Percentiles rank a stretch among this genome's conserved stretches.
phyloP scores from a whole-genome alignment of 495 filamentous ascomycete species.

The Gamarada debralockiae region DNA sequence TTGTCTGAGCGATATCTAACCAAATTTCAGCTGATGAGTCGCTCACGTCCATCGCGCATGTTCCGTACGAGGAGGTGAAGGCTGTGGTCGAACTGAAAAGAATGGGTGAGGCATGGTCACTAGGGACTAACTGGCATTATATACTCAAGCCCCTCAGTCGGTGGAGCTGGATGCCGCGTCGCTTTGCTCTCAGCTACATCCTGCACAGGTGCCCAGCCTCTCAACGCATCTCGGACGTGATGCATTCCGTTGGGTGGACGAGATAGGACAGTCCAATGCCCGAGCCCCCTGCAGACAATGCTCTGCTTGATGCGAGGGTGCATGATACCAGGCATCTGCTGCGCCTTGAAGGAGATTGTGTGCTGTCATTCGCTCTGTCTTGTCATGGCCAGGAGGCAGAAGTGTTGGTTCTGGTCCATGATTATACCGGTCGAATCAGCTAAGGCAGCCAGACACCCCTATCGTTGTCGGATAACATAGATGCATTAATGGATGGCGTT shows the following conservation, averaged over 20 bases:
- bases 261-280: constrained; percentile 10
- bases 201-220: no score
- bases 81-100: neutral
- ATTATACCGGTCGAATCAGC: no score
- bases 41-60: constrained; percentile 9
- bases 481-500: constrained; percentile 11
- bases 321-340: constrained; percentile 15
- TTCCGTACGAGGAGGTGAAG: constrained; percentile 5
- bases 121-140: constrained; percentile 1
- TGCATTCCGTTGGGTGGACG: constrained; percentile 13
- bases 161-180: constrained; percentile 2
- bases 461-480: constrained; percentile 12
- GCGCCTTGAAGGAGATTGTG: no score
- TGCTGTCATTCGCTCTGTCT: constrained; percentile 11
- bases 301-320: constrained; percentile 16
- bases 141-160: neutral
- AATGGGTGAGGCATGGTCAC: neutral
- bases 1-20: constrained; percentile 2
- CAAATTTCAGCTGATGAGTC: constrained; percentile 3
- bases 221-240: constrained; percentile 9
- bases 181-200: constrained; percentile 9
- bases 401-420: constrained; percentile 12
- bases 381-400: constrained; percentile 5
- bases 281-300: constrained; percentile 9
- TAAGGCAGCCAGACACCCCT: constrained; percentile 8